phyloP scores from a whole-genome alignment of 768 basidiomycete species.

The Mycena kentingensis region DNA sequence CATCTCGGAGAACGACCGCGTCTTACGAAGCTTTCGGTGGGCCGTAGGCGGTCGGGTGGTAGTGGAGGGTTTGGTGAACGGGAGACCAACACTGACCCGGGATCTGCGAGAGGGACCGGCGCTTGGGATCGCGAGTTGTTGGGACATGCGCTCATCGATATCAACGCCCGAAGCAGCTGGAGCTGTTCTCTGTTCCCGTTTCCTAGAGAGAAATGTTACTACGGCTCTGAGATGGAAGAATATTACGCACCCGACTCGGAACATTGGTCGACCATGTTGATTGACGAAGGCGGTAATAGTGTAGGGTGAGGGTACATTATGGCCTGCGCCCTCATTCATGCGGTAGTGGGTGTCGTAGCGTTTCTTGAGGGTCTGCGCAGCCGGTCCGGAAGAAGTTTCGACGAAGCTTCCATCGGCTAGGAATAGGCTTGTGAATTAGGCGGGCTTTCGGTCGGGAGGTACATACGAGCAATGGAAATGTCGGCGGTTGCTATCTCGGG shows the following conservation, averaged over 20 bases:
- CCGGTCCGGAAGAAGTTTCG: conserved; percentile 76
- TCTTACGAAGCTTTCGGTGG: conserved; percentile 66
- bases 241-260: conserved; percentile 69
- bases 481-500: conserved; percentile 58
- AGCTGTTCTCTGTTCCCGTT: conserved; percentile 63
- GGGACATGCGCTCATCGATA: conserved; percentile 47
- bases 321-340: conserved; percentile 51
- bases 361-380: conserved; percentile 76
- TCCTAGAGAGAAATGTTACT: conserved; percentile 38
- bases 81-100: conserved; percentile 68
- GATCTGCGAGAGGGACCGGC: conserved; percentile 56
- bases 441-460: conserved; percentile 12
- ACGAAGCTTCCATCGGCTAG: conserved; percentile 74
- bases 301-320: conserved; percentile 72
- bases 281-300: conserved; percentile 82
- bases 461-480: conserved; percentile 61
- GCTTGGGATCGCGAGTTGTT: conserved; percentile 37
- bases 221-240: conserved; percentile 2
- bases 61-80: conserved; percentile 41
- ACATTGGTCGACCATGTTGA: conserved; percentile 78
- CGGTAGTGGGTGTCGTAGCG: conserved; percentile 67
- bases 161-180: conserved; percentile 51
- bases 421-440: conserved; percentile 19
- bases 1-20: conserved; percentile 73
- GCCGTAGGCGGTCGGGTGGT: conserved; percentile 27